These are phyloP conservation scores for Strigomonas galati DNA, from an alignment of 208 protist genomes.

Conservation along the genomic window DNA sequence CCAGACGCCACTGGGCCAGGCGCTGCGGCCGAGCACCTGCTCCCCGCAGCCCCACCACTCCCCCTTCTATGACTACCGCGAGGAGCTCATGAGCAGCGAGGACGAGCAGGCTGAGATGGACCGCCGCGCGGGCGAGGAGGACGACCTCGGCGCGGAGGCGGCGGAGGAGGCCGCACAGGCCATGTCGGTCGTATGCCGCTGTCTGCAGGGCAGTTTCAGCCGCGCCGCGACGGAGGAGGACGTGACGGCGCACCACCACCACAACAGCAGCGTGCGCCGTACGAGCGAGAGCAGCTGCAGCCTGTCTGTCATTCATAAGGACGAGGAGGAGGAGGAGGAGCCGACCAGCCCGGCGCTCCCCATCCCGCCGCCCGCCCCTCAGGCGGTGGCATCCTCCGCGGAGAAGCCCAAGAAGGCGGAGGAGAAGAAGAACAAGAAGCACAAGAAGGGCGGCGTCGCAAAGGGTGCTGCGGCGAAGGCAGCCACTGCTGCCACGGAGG, in stretches of 20 bases:
- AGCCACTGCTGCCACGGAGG: neutral
- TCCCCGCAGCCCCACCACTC: neutral
- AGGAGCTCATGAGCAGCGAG: neutral
- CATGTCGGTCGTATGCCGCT: slow-evolving; percentile 20
- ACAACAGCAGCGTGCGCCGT: neutral
- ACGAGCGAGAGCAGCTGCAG: neutral
- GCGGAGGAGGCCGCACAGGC: slow-evolving; percentile 11
- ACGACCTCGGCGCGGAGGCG: neutral
- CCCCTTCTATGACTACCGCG: neutral
- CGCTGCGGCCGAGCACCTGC: neutral
- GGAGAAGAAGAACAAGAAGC: neutral
- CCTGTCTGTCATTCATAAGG: neutral
- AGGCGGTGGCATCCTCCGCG: too few relatives aligned
- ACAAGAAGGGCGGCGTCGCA: neutral
- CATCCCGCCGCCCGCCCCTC: too few relatives aligned
- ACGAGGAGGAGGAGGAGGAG: neutral
- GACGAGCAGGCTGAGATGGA: neutral
- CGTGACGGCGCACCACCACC: neutral
- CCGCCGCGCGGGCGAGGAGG: neutral
- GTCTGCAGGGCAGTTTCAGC: slow-evolving; percentile 37
- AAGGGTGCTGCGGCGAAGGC: neutral
- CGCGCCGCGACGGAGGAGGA: slow-evolving; percentile 14
- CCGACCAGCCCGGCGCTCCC: neutral
- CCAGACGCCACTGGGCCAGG: slow-evolving; percentile 4
- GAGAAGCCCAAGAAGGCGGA: too few relatives aligned